phyloP scores from a whole-genome alignment of 345 rosid species.

The Linum lewisii region DNA sequence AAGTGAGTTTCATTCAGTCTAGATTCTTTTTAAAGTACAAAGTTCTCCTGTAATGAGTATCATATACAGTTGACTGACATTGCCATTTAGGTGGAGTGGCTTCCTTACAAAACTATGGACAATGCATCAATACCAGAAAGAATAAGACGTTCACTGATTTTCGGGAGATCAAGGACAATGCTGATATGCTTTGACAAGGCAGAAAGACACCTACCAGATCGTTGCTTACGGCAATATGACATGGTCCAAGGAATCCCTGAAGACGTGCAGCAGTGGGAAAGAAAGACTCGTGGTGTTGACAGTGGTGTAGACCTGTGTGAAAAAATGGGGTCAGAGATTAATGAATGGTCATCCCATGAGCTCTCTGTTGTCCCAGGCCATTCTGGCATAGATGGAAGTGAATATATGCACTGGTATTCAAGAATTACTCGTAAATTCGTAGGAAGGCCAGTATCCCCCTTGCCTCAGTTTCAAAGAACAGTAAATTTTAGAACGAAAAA shows the following conservation, averaged over 20 bases:
- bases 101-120: conserved; percentile 1
- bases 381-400: background rate
- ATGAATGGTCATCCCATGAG: conserved; percentile 1
- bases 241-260: conserved; percentile 1
- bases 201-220: conserved; percentile 6
- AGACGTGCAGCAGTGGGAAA: background rate
- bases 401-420: conserved; percentile 1
- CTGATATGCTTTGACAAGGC: conserved; percentile 6
- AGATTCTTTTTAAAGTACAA: too few species aligned
- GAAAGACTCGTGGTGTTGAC: background rate
- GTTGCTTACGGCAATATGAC: conserved; percentile 6
- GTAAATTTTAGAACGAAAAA: conserved; percentile 21
- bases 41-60: too few species aligned
- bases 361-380: background rate
- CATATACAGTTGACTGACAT: background rate
- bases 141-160: background rate
- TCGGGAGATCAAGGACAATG: conserved; percentile 5
- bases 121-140: background rate
- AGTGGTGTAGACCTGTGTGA: background rate
- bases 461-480: background rate
- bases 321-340: background rate
- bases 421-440: conserved; percentile 1
- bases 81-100: conserved; percentile 7
- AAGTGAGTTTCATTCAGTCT: background rate
- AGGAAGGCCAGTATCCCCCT: background rate